phyloP scores from a whole-genome alignment of 2,329 filamentous ascomycete genomes.

The Colletotrichum kahawae region DNA sequence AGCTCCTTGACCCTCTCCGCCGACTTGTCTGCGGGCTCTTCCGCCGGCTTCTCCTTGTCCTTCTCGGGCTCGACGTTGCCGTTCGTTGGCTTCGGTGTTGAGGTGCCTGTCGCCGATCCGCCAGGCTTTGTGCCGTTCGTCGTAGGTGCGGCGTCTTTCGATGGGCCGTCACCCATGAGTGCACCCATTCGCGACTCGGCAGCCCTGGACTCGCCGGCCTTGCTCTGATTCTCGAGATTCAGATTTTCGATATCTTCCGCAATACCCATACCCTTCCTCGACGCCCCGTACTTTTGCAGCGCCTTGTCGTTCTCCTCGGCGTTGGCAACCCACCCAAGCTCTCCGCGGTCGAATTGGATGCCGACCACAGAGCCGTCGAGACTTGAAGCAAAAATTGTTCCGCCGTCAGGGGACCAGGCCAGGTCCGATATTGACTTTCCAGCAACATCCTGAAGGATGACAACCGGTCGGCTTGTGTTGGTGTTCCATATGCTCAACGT shows the following conservation, averaged over 20 bases:
- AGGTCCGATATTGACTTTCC: conserved; percentile 94
- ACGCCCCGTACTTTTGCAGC: conserved; percentile 89
- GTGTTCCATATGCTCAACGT: conserved; percentile 98
- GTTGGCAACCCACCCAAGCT: conserved; percentile 87
- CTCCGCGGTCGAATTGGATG: conserved; percentile 81
- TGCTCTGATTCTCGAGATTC: conserved; percentile 87
- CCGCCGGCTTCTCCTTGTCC: conserved; percentile 37
- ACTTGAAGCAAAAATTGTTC: conserved; percentile 83
- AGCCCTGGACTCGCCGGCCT: conserved; percentile 85
- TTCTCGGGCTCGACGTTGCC: conserved; percentile 40
- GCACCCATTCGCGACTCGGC: conserved; percentile 97
- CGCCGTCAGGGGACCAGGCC: conserved; percentile 91
- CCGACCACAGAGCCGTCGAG: conserved; percentile 88
- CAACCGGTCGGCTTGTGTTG: conserved; percentile 87
- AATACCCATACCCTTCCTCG: conserved; percentile 86
- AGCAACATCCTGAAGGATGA: conserved; percentile 87
- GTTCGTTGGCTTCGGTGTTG: conserved; percentile 44
- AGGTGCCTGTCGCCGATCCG: conserved; percentile 32
- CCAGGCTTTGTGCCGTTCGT: conserved; percentile 56
- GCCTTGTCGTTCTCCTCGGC: conserved; percentile 91
- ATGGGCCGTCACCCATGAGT: conserved; percentile 85
- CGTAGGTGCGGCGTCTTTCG: conserved; percentile 53
- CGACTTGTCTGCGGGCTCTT: conserved; percentile 58
- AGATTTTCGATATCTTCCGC: conserved; percentile 91
- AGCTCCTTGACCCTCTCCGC: conserved; percentile 64